Evolutionary conservation across 441 rosid species (phyloP).

Genomic region (California macrophylla): DNA sequence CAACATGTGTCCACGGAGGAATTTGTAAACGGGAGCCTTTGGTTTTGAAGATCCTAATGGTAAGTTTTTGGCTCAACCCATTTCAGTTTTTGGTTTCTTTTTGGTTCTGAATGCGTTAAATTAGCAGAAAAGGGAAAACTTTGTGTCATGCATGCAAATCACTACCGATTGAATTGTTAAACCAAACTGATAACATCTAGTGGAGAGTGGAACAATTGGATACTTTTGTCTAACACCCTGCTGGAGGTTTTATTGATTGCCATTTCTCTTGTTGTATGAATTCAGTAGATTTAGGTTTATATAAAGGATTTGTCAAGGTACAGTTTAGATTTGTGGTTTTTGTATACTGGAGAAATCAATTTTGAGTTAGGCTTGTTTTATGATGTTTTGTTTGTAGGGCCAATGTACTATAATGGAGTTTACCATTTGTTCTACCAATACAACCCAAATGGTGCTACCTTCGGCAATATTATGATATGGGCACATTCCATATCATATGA

Average conservation of each 20-base stretch:
- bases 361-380: background rate
- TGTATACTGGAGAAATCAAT: background rate
- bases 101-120: background rate
- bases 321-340: background rate
- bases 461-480: conserved; percentile 14
- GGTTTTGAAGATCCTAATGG: conserved; percentile 6
- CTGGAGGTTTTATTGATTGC: background rate
- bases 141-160: background rate
- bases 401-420: conserved; percentile 12
- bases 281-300: no score
- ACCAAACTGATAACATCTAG: background rate
- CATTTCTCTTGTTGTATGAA: background rate
- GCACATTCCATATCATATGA: conserved; percentile 16
- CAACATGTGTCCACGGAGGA: conserved; percentile 1
- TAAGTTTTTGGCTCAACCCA: background rate
- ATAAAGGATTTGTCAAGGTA: background rate
- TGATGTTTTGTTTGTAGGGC: conserved; percentile 7
- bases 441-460: conserved; percentile 10
- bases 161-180: background rate
- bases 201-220: background rate
- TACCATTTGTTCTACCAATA: conserved; percentile 18
- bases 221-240: background rate
- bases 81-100: background rate
- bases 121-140: background rate
- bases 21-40: background rate